Base-by-base conservation (phyloP, 2,329 filamentous ascomycete genomes). In the Fusarium armeniacum region DNA sequence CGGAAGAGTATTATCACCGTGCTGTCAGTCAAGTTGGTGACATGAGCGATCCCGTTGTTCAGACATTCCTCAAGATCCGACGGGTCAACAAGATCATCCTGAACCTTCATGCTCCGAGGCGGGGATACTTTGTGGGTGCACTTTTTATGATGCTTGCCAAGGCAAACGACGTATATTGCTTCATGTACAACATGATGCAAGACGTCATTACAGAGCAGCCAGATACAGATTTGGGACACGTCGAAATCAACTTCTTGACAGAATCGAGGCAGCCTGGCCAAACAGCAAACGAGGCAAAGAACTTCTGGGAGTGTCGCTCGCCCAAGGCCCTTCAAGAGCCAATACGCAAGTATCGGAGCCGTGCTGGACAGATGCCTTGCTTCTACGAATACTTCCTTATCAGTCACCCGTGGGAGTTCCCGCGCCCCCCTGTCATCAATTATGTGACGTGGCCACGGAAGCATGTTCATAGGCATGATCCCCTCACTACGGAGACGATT, bases 351-450 rank as follows among this genome's bases (percentile, higher is more conserved):
- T 24, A 47, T 13, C 16, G 40, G 22, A 4, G 6, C 5, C 0
- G 5, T 5, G 12, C 36, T 12, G 45, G 41, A 3, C 40, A 20
- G 13, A 53, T 62, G 41, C 65, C 62, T 1, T 69, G 30, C 26
- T 69, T 66, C 33, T 69, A 66, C 10, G 65, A 69, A 10, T 69
- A 69, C 26, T 69, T 69, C 18, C 20, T 69, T 1, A 35, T 47
- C n/a, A 63, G 32, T 22, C 15, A 8, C 9, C 41, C 43, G 0
- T 24, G 20, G 18, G 8, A 3, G 7, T 36, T 63, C 4, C 18
- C 28, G 9, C 33, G 16, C 2, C 13, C 12, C 1, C 67, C 57
- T 6, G 20, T 3, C 11, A 38, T 70, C 8, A 32, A 56, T n/a
- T 58, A 67, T 24, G 9, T 28, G 0, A 43, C 10, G 1, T 54